Evolutionary conservation across 2,329 filamentous ascomycete species (phyloP).

Genomic region (Coniochaeta ligniaria): DNA sequence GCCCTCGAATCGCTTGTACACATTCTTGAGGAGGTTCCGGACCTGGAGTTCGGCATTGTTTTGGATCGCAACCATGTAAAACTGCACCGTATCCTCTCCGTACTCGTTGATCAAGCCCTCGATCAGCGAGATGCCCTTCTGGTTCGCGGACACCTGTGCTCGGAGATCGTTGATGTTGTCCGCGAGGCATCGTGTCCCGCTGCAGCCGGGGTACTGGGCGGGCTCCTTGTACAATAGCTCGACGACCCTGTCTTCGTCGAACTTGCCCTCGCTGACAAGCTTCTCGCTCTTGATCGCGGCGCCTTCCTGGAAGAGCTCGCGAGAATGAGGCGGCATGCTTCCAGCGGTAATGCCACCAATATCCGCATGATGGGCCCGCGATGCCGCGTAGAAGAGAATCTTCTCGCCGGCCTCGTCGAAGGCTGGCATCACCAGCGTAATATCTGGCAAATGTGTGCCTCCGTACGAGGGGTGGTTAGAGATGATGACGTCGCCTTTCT

Average conservation of each 20-base stretch:
- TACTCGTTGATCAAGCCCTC: constrained; percentile 70
- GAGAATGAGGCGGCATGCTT: constrained; percentile 73
- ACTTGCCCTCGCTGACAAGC: constrained; percentile 67
- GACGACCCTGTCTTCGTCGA: constrained; percentile 70
- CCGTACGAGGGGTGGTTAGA: constrained; percentile 81
- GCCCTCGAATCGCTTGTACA: constrained; percentile 62
- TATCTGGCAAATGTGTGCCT: constrained; percentile 77
- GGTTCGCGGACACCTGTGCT: constrained; percentile 80
- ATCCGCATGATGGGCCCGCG: constrained; percentile 74
- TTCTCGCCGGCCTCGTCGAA: constrained; percentile 59
- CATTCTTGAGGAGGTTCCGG: constrained; percentile 62
- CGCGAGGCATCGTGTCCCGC: constrained; percentile 68
- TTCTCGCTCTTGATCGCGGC: constrained; percentile 60
- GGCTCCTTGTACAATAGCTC: constrained; percentile 68
- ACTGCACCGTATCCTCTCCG: constrained; percentile 67
- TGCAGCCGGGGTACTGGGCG: constrained; percentile 67
- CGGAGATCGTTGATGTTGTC: constrained; percentile 85
- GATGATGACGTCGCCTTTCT: constrained; percentile 73
- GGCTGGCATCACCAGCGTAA: constrained; percentile 73
- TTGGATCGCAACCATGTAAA: constrained; percentile 80
- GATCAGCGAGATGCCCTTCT: constrained; percentile 77
- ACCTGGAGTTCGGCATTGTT: constrained; percentile 73
- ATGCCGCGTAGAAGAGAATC: constrained; percentile 78
- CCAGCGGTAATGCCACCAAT: constrained; percentile 79
- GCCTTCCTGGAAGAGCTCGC: constrained; percentile 58